Base-by-base conservation (phyloP, 169 alveolate genomes). In the Cryptosporidium sp. region DNA sequence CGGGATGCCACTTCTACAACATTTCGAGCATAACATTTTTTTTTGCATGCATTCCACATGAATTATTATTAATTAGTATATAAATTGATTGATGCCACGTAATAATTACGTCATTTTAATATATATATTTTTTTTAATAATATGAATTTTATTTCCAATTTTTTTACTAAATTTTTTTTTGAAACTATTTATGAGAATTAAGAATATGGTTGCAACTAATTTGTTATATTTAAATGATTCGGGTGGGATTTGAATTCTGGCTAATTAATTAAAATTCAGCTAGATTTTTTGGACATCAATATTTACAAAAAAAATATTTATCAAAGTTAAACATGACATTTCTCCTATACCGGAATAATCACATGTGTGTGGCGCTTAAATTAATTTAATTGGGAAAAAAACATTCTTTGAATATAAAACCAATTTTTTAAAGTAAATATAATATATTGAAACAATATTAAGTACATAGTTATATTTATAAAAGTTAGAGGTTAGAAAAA, bases 301-400 rank as follows among this genome's bases (percentile, higher is more conserved):
- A 53, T 53, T 23, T 23, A 53, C 21, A 16, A 4, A n/a, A 9
- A 9, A n/a, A 4, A n/a, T 9, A 9, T 0, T 18, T 5, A 0
- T 14, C 23, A 52, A 9, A n/a, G 62, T 53, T 53, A 53, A 56
- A 26, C 35, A 26, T 56, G 67, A 56, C 67, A 56, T 9, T 56
- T 56, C 56, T 14, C 7, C 62, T 21, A 23, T 56, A 56, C 67
- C 35, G 35, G 67, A 26, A 23, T n/a, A 21, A 56, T 56, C 67
- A 10, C 67, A 56, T 56, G 67, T 56, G 4, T 21, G 29, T 56
- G 67, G 67, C 67, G 67, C 67, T 26, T 37, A 56, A 56, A 56
- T 44, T 45, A 14, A 45, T 6, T 48, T 48, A 14, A 44, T 44
- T 14, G 18, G 3, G 35, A 37, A 37, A 37, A 37, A 37, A 14